A percentile compares a stretch with the other conserved stretches of the same genome.
phyloP scores from a whole-genome alignment of 495 filamentous ascomycete species.

The Chaetomium cochliodes region DNA sequence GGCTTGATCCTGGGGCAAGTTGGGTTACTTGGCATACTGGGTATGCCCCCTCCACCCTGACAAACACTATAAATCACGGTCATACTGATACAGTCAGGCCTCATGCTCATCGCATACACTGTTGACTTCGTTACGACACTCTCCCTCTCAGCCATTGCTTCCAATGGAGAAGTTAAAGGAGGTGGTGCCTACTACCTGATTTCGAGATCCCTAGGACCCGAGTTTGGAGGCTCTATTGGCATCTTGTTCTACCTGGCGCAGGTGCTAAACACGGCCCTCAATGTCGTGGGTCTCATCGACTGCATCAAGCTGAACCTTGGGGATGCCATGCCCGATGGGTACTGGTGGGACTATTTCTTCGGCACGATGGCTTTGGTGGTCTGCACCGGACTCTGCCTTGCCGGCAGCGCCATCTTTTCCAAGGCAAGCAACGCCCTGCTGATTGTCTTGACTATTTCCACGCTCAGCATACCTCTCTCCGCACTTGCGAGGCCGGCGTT shows the following conservation, averaged over 20 bases:
- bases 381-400: slow-evolving; percentile 75
- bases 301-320: slow-evolving; percentile 80
- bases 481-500: slow-evolving; percentile 67
- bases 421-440: slow-evolving; percentile 79
- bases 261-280: slow-evolving; percentile 84
- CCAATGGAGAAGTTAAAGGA: slow-evolving; percentile 84
- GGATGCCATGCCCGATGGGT: slow-evolving; percentile 63
- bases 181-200: slow-evolving; percentile 90
- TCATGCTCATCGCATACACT: slow-evolving; percentile 68
- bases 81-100: slow-evolving; percentile 45
- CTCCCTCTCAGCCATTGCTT: slow-evolving; percentile 84
- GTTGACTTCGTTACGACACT: slow-evolving; percentile 83
- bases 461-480: slow-evolving; percentile 79
- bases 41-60: slow-evolving; percentile 40
- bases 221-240: slow-evolving; percentile 89
- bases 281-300: slow-evolving; percentile 82
- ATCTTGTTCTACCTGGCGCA: slow-evolving; percentile 85
- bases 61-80: too few species aligned
- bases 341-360: slow-evolving; percentile 79
- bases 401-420: slow-evolving; percentile 77
- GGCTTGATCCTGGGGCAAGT: slow-evolving; percentile 76
- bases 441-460: slow-evolving; percentile 68
- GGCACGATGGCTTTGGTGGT: slow-evolving; percentile 67
- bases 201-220: slow-evolving; percentile 79
- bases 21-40: slow-evolving; percentile 76